A percentile compares a stretch with the other conserved stretches of the same genome.
phyloP scores from a whole-genome alignment of 164 flowering plant genomes.

The Kingdonia uniflora region DNA sequence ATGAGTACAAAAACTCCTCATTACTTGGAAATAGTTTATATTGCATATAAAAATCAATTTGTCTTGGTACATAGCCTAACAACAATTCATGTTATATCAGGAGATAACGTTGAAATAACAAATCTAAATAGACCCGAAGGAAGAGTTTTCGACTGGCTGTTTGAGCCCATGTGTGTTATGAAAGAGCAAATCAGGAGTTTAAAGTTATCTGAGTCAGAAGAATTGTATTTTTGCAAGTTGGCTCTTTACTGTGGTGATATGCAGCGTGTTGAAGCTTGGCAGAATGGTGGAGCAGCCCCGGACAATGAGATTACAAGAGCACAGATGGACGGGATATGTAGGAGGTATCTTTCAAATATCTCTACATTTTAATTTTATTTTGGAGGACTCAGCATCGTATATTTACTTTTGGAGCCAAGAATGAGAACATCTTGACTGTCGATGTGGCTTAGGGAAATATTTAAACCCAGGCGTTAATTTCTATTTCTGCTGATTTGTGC shows the following conservation, averaged over 20 bases:
- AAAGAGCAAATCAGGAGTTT: slow-evolving; percentile 29
- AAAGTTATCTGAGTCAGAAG: slow-evolving; percentile 19
- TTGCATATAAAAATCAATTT: slow-evolving; percentile 17
- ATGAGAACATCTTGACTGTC: too few species aligned
- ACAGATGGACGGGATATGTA: slow-evolving; percentile 28
- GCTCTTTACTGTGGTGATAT: slow-evolving; percentile 21
- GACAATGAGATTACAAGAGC: slow-evolving; percentile 26
- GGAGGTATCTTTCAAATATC: slow-evolving; percentile 24
- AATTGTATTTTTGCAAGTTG: slow-evolving; percentile 19
- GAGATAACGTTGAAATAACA: slow-evolving; percentile 26
- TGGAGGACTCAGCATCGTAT: too few species aligned
- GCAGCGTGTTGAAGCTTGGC: slow-evolving; percentile 23
- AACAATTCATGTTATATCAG: slow-evolving; percentile 10
- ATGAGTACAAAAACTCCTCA: too few species aligned
- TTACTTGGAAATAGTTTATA: too few species aligned
- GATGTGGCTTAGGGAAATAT: too few species aligned
- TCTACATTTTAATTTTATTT: too few species aligned
- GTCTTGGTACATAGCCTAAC: too few species aligned
- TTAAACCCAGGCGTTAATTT: too few species aligned
- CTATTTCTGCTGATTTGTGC: too few species aligned
- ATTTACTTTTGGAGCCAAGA: too few species aligned
- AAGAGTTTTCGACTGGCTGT: slow-evolving; percentile 38
- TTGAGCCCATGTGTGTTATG: slow-evolving; percentile 30
- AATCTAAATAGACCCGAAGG: slow-evolving; percentile 33
- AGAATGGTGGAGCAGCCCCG: slow-evolving; percentile 33